Evolutionary conservation across 495 filamentous ascomycete species (phyloP).

Genomic region (Lophiotrema nucula): DNA sequence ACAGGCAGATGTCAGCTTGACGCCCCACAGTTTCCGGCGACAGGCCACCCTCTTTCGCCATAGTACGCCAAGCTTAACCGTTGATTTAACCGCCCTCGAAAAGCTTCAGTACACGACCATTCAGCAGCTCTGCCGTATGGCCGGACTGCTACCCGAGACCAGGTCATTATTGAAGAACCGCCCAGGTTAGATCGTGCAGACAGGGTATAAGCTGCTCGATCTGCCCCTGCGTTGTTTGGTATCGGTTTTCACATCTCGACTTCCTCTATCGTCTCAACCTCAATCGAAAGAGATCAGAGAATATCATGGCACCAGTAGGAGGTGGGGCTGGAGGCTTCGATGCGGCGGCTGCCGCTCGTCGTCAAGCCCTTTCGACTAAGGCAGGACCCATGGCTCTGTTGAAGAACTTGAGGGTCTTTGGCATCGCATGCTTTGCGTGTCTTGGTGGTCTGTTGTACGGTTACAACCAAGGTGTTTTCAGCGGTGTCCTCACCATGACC

Average conservation of each 20-base stretch:
- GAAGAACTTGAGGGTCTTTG: slow-evolving; percentile 69
- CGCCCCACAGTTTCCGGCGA: not conserved
- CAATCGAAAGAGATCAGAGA: not conserved
- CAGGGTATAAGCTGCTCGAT: slow-evolving; percentile 5
- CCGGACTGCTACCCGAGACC: slow-evolving; percentile 16
- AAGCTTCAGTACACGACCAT: not conserved
- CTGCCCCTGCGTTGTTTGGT: slow-evolving; percentile 9
- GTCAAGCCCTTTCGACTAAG: slow-evolving; percentile 61
- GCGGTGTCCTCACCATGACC: slow-evolving; percentile 65
- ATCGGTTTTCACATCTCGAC: too few relatives aligned
- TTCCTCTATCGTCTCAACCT: too few relatives aligned
- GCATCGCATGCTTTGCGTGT: slow-evolving; percentile 73
- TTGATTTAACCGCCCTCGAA: slow-evolving; percentile 18
- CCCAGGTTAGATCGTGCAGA: not conserved
- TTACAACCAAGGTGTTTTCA: slow-evolving; percentile 70
- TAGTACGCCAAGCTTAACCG: slow-evolving; percentile 15
- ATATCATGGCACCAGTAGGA: slow-evolving; percentile 43
- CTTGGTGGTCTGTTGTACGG: slow-evolving; percentile 61
- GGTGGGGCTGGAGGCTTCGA: slow-evolving; percentile 45
- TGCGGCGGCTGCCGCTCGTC: slow-evolving; percentile 63
- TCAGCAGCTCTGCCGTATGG: not conserved
- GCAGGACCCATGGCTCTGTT: slow-evolving; percentile 64
- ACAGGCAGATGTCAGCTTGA: not conserved
- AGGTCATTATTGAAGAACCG: not conserved
- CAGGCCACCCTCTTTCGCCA: not conserved